Evolutionary conservation across 768 basidiomycete species (phyloP).

Genomic region (Leccinellum luteum): DNA sequence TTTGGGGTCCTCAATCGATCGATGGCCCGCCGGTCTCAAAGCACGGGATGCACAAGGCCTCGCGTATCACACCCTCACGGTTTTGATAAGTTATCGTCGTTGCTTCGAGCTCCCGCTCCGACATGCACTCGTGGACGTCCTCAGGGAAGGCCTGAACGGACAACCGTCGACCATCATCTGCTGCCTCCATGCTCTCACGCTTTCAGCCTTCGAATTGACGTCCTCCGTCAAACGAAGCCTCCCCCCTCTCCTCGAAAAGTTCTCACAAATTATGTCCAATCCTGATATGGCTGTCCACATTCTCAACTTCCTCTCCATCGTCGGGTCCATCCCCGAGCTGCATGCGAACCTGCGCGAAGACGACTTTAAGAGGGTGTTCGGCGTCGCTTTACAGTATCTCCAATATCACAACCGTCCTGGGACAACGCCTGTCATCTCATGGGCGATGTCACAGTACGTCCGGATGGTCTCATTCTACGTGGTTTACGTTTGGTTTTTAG

Average conservation of each 20-base stretch:
- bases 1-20: constrained; percentile 54
- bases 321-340: constrained; percentile 75
- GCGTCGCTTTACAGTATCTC: constrained; percentile 90
- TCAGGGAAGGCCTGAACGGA: constrained; percentile 66
- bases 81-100: constrained; percentile 81
- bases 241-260: constrained; percentile 77
- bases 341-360: constrained; percentile 89
- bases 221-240: constrained; percentile 77
- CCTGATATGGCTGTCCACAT: constrained; percentile 95
- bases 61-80: constrained; percentile 83
- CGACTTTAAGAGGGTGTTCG: constrained; percentile 93
- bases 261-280: constrained; percentile 93
- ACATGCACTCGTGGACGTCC: constrained; percentile 70
- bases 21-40: constrained; percentile 62
- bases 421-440: constrained; percentile 61
- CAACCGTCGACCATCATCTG: constrained; percentile 79
- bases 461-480: constrained; percentile 86
- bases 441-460: constrained; percentile 89
- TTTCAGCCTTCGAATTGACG: constrained; percentile 85
- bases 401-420: constrained; percentile 79
- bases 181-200: constrained; percentile 84
- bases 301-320: constrained; percentile 83
- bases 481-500: constrained; percentile 94
- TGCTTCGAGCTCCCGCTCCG: constrained; percentile 69
- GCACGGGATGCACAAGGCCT: constrained; percentile 82